Conservation (phyloP, 148 eudicot species). For the Bassia scoparia region DNA sequence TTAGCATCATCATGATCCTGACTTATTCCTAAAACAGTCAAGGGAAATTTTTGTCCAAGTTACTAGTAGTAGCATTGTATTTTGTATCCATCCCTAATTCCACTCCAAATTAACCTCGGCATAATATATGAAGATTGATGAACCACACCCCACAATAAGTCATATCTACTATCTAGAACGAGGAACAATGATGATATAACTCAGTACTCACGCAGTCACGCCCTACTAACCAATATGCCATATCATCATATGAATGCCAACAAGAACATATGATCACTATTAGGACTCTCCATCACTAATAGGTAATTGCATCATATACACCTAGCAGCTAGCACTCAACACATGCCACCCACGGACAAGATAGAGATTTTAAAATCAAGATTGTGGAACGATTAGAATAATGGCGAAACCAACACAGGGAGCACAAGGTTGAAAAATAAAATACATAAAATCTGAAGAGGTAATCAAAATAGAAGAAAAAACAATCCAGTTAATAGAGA, state of each 20-base stretch:
- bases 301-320: no score
- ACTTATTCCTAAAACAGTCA: slow-evolving; percentile 28
- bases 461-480: slow-evolving; percentile 10
- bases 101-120: slow-evolving; percentile 13
- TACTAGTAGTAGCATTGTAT: slow-evolving; percentile 31
- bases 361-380: no score
- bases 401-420: slow-evolving; percentile 11
- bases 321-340: no score
- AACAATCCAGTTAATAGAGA: slow-evolving; percentile 14
- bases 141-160: slow-evolving; percentile 18
- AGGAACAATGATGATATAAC: slow-evolving; percentile 7
- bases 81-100: slow-evolving; percentile 15
- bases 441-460: slow-evolving; percentile 5
- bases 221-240: neutral
- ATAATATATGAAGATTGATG: slow-evolving; percentile 11
- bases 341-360: no score
- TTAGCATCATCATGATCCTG: slow-evolving; percentile 22
- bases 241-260: neutral
- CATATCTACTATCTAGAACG: neutral
- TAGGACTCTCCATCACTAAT: no score
- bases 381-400: slow-evolving; percentile 9
- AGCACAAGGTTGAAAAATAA: slow-evolving; percentile 2
- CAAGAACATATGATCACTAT: neutral
- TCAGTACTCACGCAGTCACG: slow-evolving; percentile 17
- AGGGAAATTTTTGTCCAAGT: slow-evolving; percentile 15